A percentile compares a stretch with the other conserved stretches of the same genome.
These are phyloP conservation scores for Hemisphaericaspora nanyangensis DNA, from an alignment of 805 yeast species.

Conservation along the genomic window DNA sequence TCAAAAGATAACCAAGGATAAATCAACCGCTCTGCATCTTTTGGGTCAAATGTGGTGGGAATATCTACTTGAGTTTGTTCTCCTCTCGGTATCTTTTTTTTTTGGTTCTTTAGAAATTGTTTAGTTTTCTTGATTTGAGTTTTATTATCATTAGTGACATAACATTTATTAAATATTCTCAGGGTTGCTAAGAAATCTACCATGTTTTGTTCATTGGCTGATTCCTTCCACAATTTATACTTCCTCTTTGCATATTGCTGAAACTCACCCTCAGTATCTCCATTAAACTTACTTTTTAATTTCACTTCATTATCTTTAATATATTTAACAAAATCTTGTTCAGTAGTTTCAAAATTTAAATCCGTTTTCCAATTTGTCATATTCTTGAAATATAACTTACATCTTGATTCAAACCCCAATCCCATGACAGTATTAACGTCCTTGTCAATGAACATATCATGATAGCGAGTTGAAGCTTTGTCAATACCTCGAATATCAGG, in stretches of 20 bases:
- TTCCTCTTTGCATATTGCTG: conserved; percentile 23
- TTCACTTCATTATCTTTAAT: background rate
- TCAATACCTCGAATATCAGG: conserved; percentile 18
- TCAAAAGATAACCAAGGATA: conserved; percentile 39
- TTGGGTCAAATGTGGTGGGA: conserved; percentile 4
- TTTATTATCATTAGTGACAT: conserved; percentile 20
- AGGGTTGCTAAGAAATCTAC: conserved; percentile 43
- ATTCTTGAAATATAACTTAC: conserved; percentile 44
- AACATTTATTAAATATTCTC: conserved; percentile 46
- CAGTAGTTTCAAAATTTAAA: background rate
- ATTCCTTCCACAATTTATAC: conserved; percentile 19
- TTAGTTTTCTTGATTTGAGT: background rate
- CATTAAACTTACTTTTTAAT: background rate
- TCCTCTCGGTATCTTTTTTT: background rate
- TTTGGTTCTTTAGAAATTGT: background rate
- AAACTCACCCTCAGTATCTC: conserved; percentile 7
- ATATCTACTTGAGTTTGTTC: conserved; percentile 1
- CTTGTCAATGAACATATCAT: conserved; percentile 19
- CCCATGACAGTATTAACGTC: conserved; percentile 17
- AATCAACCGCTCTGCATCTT: conserved; percentile 9
- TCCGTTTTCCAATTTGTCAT: conserved; percentile 16
- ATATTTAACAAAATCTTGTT: background rate
- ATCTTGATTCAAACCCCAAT: conserved; percentile 31
- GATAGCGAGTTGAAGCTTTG: conserved; percentile 18
- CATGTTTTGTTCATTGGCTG: conserved; percentile 29